Conservation (phyloP, 1,139 yeast genomes). For the Yamadazyma kanchanaburiensis region DNA sequence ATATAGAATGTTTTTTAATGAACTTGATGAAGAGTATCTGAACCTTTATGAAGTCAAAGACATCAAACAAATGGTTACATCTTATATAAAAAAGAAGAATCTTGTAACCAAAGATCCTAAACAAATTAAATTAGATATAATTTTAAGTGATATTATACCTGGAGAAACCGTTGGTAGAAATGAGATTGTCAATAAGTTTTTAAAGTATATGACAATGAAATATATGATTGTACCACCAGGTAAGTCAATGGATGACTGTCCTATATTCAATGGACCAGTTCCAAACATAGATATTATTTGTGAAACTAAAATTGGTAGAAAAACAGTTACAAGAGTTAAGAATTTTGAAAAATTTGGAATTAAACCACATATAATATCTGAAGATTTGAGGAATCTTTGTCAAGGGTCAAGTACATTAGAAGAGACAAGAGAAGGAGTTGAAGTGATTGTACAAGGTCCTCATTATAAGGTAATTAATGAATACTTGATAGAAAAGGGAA, state of each 20-base stretch:
- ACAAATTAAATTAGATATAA: constrained; percentile 53
- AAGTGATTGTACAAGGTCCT: constrained; percentile 88
- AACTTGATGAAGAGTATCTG: constrained; percentile 31
- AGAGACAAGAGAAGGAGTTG: constrained; percentile 54
- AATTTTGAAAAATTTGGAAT: constrained; percentile 70
- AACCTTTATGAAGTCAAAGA: constrained; percentile 52
- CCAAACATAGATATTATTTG: constrained; percentile 68
- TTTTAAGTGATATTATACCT: constrained; percentile 22
- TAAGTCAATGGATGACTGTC: constrained; percentile 34
- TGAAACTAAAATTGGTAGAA: constrained; percentile 80
- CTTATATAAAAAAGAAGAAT: constrained; percentile 52
- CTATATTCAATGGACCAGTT: constrained; percentile 52
- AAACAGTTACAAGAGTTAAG: constrained; percentile 68
- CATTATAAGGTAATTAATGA: constrained; percentile 65
- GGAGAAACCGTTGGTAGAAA: constrained; percentile 32
- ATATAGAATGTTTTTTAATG: constrained; percentile 48
- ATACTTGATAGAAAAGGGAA: constrained; percentile 60
- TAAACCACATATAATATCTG: constrained; percentile 62
- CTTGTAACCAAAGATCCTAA: constrained; percentile 51
- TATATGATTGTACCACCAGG: constrained; percentile 54
- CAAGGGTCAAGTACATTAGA: constrained; percentile 85
- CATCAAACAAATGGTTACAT: constrained; percentile 47
- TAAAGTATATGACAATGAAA: constrained; percentile 53
- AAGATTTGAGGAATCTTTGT: constrained; percentile 70
- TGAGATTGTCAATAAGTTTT: constrained; percentile 50